Conservation (phyloP, 1,139 yeast species). For the Blastobotrys capitulatus region DNA sequence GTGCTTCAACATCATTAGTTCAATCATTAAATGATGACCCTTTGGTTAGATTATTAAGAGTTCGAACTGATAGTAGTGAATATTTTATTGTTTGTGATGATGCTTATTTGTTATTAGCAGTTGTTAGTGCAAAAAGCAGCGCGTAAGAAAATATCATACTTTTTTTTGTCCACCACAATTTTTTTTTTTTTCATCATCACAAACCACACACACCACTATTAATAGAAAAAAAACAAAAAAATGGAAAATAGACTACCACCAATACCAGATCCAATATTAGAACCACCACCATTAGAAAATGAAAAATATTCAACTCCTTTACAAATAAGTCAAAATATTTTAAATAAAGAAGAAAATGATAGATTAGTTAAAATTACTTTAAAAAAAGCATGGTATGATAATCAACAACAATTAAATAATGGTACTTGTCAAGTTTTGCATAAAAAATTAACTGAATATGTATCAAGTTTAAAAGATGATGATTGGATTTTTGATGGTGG, state of each 20-base stretch:
- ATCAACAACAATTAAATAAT: not conserved
- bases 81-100: slow-evolving; percentile 14
- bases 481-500: slow-evolving; percentile 11
- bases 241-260: not conserved
- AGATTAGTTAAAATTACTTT: not conserved
- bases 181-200: too few relatives aligned
- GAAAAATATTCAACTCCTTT: not conserved
- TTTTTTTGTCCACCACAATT: too few relatives aligned
- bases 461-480: slow-evolving; percentile 6
- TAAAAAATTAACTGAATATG: slow-evolving; percentile 1
- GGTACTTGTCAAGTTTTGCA: not conserved
- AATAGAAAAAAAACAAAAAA: too few relatives aligned
- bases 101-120: slow-evolving; percentile 9
- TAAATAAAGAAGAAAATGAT: not conserved
- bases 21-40: slow-evolving; percentile 10
- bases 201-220: too few relatives aligned
- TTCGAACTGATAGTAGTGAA: slow-evolving; percentile 13
- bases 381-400: not conserved
- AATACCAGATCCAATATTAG: not conserved
- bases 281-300: not conserved
- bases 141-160: too few relatives aligned
- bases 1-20: slow-evolving; percentile 9
- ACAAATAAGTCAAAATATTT: not conserved
- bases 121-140: slow-evolving; percentile 3
- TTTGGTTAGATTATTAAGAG: slow-evolving; percentile 10